phyloP scores from a whole-genome alignment of 768 basidiomycete species.

The Dentipellis fragilis region DNA sequence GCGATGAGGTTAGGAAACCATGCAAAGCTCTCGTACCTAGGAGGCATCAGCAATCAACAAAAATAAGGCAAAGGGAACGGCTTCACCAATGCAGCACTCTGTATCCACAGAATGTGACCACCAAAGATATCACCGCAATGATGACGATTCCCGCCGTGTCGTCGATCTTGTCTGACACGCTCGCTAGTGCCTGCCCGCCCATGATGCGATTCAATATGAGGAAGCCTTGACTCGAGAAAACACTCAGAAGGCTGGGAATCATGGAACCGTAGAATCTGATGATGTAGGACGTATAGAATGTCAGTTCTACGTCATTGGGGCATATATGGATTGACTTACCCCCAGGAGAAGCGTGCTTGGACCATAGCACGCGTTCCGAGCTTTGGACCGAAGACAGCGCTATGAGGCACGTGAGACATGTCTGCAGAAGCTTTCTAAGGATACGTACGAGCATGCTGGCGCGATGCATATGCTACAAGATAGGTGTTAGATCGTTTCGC shows the following conservation, averaged over 20 bases:
- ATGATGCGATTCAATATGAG: conserved; percentile 40
- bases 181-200: conserved; percentile 37
- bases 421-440: not conserved
- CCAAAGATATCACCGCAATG: conserved; percentile 28
- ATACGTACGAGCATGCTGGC: conserved; percentile 29
- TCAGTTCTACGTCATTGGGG: not conserved
- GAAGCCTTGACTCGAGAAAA: conserved; percentile 37
- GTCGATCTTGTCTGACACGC: conserved; percentile 22
- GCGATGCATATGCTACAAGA: conserved; percentile 21
- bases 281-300: not conserved
- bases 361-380: conserved; percentile 51
- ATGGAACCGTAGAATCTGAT: conserved; percentile 29
- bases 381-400: conserved; percentile 44
- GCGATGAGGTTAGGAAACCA: conserved; percentile 31
- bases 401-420: conserved; percentile 9
- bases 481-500: too few species aligned
- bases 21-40: conserved; percentile 27
- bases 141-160: conserved; percentile 33
- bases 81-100: conserved; percentile 23
- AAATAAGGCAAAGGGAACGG: not conserved
- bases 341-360: conserved; percentile 43
- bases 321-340: conserved; percentile 18
- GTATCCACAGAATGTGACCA: conserved; percentile 27
- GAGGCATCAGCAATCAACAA: not conserved
- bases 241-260: conserved; percentile 30